A percentile compares a stretch with the other conserved stretches of the same genome.
Conservation (phyloP, 108 stramenopile genomes). For the Cyclostephanos tholiformis region DNA sequence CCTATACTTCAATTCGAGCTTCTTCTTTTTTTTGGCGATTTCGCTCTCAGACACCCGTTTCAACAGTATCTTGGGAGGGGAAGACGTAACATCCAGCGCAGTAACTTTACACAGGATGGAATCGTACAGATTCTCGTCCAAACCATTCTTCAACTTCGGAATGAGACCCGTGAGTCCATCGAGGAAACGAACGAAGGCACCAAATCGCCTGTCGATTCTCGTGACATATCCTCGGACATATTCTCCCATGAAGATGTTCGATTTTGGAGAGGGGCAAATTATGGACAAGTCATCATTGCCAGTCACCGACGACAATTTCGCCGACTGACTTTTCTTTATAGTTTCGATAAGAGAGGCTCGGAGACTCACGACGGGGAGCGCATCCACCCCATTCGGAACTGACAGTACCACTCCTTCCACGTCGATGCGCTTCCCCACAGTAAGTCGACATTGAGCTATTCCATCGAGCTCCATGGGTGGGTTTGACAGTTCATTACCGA, state of each 20-base stretch:
- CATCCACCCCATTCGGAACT: constrained; percentile 55
- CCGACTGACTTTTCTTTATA: constrained; percentile 33
- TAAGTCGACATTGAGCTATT: constrained; percentile 55
- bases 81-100: constrained; percentile 72
- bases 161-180: constrained; percentile 82
- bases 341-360: constrained; percentile 62
- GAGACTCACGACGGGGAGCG: constrained; percentile 68
- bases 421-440: constrained; percentile 78
- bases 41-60: constrained; percentile 46
- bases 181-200: constrained; percentile 84
- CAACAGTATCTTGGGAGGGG: constrained; percentile 66
- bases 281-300: constrained; percentile 30
- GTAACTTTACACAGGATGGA: constrained; percentile 68
- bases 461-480: constrained; percentile 65
- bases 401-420: constrained; percentile 68
- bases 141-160: constrained; percentile 78
- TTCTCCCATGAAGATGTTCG: constrained; percentile 70
- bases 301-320: constrained; percentile 1
- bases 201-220: constrained; percentile 70
- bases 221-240: constrained; percentile 70
- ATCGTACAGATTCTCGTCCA: constrained; percentile 58
- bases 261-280: constrained; percentile 55
- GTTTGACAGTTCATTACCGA: constrained; percentile 55
- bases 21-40: constrained; percentile 34
- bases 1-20: constrained; percentile 11